Base-by-base conservation (phyloP, 176 grass and related monocot genomes). In the Eleusine indica region DNA sequence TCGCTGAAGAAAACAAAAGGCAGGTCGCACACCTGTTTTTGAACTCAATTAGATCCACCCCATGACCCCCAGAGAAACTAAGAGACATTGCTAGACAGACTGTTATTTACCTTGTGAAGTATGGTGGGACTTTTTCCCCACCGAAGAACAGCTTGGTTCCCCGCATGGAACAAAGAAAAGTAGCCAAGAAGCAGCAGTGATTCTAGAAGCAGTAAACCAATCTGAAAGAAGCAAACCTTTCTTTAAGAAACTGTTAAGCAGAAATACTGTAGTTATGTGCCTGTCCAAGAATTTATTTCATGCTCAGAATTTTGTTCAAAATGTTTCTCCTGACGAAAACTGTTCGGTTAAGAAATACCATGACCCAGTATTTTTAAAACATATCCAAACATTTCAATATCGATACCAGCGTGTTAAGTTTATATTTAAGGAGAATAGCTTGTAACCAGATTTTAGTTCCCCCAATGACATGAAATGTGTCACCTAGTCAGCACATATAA, bases 101-200 rank as follows among this genome's bases (percentile, higher is more conserved):
- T 16, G 25, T 57, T 32, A 51, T 85, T 90, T 84, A 99, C 96
- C 93, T 99, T 99, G 63, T 99, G 96, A 69, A 99, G 89, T 90
- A 99, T 99, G 81, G 96, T 99, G 70, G 96, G 96, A 87, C 96
- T 95, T 83, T 99, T 99, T 57, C 96, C 96, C 96, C 96, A 99
- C 40, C 96, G 82, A 87, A 98, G 96, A 87, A 99, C 93, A 58
- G 96, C 93, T 92, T 94, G 96, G 84, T 99, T 99, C 58, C 84
- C 96, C 42, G 89, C 76, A 96, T 99, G 96, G 88, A 99, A 99
- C 66, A 99, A 99, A 76, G 96, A 91, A 78, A 99, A 99, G 77
- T 96, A 99, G 41, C 96, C 91, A 83, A 99, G 86, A 66, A 99
- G 96, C 46, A 96, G 90, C 41, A 99, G 28, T 12, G 93, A 93